These are phyloP conservation scores for Echria macrotheca DNA, from an alignment of 495 filamentous ascomycete species.

Conservation along the genomic window DNA sequence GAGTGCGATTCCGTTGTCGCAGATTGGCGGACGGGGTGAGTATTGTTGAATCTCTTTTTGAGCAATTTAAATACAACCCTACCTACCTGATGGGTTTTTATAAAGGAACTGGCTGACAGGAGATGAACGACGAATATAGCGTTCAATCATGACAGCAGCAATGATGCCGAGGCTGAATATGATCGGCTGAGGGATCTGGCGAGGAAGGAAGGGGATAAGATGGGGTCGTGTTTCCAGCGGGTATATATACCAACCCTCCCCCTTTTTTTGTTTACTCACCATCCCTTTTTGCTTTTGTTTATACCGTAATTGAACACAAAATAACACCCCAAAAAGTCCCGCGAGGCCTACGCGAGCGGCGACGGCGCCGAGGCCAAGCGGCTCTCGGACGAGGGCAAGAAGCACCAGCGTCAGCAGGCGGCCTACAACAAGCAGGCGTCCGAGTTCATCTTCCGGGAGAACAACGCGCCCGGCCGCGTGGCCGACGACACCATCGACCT, in stretches of 20 bases:
- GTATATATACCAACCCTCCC: conserved; percentile 33
- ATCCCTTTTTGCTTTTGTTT: background rate
- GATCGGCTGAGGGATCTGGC: conserved; percentile 84
- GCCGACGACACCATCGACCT: conserved; percentile 82
- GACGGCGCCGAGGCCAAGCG: conserved; percentile 75
- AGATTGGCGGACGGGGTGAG: too few species aligned
- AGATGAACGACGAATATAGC: too few species aligned
- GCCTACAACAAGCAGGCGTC: conserved; percentile 82
- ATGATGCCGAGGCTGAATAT: conserved; percentile 76
- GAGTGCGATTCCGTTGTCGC: too few species aligned
- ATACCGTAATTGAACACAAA: too few species aligned
- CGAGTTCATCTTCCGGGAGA: conserved; percentile 90
- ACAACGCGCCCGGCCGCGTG: conserved; percentile 70
- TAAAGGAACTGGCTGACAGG: too few species aligned
- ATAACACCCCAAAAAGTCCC: too few species aligned
- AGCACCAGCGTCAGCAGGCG: conserved; percentile 71
- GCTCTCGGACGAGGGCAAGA: conserved; percentile 77
- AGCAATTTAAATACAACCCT: too few species aligned
- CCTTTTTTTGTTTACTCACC: conserved; percentile 1
- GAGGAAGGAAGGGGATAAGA: conserved; percentile 68
- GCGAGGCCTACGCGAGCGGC: conserved; percentile 72
- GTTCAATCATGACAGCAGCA: conserved; percentile 70
- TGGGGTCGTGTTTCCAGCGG: conserved; percentile 65
- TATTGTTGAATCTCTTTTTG: too few species aligned
- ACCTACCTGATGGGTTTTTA: too few species aligned